Conservation (phyloP, 768 basidiomycete species). For the Xerocomellus amylosporus region DNA sequence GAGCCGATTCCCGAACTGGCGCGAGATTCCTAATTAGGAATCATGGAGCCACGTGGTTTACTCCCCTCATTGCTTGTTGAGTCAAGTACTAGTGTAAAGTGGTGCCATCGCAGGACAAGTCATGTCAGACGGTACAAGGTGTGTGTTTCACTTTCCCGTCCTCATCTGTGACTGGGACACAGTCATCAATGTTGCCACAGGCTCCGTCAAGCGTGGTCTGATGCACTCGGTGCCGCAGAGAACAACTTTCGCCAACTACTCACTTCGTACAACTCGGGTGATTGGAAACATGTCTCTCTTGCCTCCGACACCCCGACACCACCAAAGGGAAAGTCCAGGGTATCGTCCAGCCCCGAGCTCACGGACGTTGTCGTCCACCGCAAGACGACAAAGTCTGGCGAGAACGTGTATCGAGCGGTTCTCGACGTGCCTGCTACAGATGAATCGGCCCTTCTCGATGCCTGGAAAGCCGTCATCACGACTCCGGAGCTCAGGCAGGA, state of each 20-base stretch:
- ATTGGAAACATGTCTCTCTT: slow-evolving; percentile 78
- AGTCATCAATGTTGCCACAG: slow-evolving; percentile 36
- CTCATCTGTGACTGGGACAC: not conserved
- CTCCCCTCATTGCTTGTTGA: not conserved
- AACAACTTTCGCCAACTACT: slow-evolving; percentile 75
- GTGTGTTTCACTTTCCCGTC: slow-evolving; percentile 10
- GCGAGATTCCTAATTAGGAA: slow-evolving; percentile 7
- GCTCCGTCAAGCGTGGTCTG: slow-evolving; percentile 79
- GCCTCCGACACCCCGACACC: slow-evolving; percentile 40
- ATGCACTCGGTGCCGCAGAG: slow-evolving; percentile 72
- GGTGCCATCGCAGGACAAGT: not conserved
- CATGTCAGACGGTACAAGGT: slow-evolving; percentile 67
- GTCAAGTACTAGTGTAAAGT: not conserved
- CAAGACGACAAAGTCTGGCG: slow-evolving; percentile 62
- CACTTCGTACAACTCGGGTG: slow-evolving; percentile 60
- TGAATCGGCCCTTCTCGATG: slow-evolving; percentile 57
- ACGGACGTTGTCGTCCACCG: slow-evolving; percentile 78
- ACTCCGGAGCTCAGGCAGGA: slow-evolving; percentile 87
- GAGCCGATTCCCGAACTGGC: not conserved
- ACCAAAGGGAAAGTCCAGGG: slow-evolving; percentile 62
- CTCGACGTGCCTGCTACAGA: slow-evolving; percentile 73
- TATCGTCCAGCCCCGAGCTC: slow-evolving; percentile 53
- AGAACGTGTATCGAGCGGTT: slow-evolving; percentile 76
- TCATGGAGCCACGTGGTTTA: slow-evolving; percentile 3
- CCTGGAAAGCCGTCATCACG: slow-evolving; percentile 76